These are phyloP conservation scores for Metschnikowia reukaufii DNA, from an alignment of 805 yeast species.

Conservation along the genomic window DNA sequence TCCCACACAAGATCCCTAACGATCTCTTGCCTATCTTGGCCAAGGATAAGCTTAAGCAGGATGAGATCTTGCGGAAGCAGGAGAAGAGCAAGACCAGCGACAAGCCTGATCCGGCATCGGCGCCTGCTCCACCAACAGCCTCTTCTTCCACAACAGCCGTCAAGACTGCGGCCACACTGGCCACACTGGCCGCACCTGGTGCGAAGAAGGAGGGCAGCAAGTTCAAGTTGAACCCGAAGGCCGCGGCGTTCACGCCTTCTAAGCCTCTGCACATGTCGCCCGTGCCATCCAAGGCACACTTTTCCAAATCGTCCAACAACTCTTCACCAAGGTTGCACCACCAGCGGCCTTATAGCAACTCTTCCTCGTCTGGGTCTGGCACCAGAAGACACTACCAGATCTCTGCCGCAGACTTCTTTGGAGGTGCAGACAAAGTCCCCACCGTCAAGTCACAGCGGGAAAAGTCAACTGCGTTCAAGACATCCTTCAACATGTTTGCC, in stretches of 20 bases:
- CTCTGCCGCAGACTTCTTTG: slow-evolving; percentile 43
- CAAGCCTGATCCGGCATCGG: slow-evolving; percentile 8
- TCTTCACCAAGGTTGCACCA: slow-evolving; percentile 36
- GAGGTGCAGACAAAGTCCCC: slow-evolving; percentile 39
- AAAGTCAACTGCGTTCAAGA: slow-evolving; percentile 38
- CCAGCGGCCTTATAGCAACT: slow-evolving; percentile 32
- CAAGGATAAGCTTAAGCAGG: slow-evolving; percentile 65
- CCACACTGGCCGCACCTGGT: slow-evolving; percentile 6
- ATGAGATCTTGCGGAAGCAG: slow-evolving; percentile 52
- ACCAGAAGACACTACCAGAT: slow-evolving; percentile 35
- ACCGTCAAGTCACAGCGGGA: slow-evolving; percentile 36
- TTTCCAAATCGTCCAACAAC: slow-evolving; percentile 26
- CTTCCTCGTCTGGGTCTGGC: slow-evolving; percentile 16
- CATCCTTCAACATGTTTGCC: slow-evolving; percentile 53
- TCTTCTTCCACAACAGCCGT: slow-evolving; percentile 11
- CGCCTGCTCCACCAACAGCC: slow-evolving; percentile 9
- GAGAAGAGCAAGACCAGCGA: slow-evolving; percentile 10
- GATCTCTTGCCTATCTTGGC: slow-evolving; percentile 70
- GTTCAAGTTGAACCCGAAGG: slow-evolving; percentile 69
- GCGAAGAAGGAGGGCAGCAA: slow-evolving; percentile 35
- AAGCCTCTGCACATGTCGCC: slow-evolving; percentile 29
- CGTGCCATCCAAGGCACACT: slow-evolving; percentile 26
- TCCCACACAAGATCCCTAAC: slow-evolving; percentile 58
- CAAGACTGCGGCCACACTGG: slow-evolving; percentile 6
- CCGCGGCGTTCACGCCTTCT: slow-evolving; percentile 62